A percentile compares a stretch with the other conserved stretches of the same genome.
These are phyloP conservation scores for Dysphania ambrosioides DNA, from an alignment of 148 eudicot genomes.

Conservation along the genomic window DNA sequence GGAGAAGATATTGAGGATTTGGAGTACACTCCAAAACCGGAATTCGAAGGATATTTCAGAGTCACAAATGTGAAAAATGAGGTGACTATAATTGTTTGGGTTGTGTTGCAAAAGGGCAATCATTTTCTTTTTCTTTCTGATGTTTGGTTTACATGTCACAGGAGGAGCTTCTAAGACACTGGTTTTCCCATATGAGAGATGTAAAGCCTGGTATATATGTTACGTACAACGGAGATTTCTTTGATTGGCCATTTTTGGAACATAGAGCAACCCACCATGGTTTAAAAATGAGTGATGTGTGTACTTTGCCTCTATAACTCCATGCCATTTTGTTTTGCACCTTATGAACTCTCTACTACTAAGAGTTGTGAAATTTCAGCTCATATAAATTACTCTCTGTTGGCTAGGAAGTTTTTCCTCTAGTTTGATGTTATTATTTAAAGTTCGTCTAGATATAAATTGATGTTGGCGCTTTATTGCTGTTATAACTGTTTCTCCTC, in stretches of 20 bases:
- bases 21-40: slow-evolving; percentile 97
- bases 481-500: background rate
- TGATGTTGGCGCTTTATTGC: background rate
- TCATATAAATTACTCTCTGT: background rate
- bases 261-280: slow-evolving; percentile 91
- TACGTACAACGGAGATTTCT: slow-evolving; percentile 98
- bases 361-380: background rate
- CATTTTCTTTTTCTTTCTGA: slow-evolving; percentile 11
- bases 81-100: slow-evolving; percentile 37
- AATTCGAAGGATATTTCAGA: slow-evolving; percentile 85
- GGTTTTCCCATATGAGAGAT: slow-evolving; percentile 96
- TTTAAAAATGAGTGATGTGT: slow-evolving; percentile 72
- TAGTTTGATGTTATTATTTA: no score
- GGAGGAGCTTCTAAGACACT: slow-evolving; percentile 72
- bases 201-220: slow-evolving; percentile 95
- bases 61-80: slow-evolving; percentile 88
- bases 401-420: slow-evolving; percentile 11
- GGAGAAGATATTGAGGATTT: slow-evolving; percentile 93
- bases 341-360: background rate
- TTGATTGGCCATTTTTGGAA: slow-evolving; percentile 98
- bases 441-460: no score
- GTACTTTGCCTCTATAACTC: slow-evolving; percentile 24
- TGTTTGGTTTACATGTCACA: slow-evolving; percentile 31
- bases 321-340: slow-evolving; percentile 6
- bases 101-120: background rate